Evolutionary conservation across 208 protist species (phyloP).

Genomic region (Crithidia sp.): DNA sequence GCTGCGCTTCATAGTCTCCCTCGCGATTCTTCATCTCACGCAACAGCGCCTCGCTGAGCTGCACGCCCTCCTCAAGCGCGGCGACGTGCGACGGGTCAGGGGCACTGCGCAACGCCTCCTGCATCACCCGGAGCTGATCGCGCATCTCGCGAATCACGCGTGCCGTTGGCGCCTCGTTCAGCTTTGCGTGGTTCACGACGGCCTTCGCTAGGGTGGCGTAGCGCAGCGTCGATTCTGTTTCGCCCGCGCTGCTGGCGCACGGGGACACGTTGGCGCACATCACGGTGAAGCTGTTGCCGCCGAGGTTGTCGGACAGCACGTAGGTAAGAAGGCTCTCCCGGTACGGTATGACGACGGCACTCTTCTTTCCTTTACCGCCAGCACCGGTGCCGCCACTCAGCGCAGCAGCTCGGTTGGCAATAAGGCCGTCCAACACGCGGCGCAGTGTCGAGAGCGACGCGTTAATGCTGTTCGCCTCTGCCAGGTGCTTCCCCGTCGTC

Average conservation of each 20-base stretch:
- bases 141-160: slow-evolving; percentile 86
- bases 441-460: slow-evolving; percentile 74
- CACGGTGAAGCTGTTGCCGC: slow-evolving; percentile 78
- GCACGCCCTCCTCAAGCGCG: slow-evolving; percentile 29
- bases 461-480: slow-evolving; percentile 82
- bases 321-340: slow-evolving; percentile 93
- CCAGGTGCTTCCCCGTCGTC: slow-evolving; percentile 49
- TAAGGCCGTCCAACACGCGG: slow-evolving; percentile 74
- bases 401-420: slow-evolving; percentile 23
- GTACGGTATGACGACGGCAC: slow-evolving; percentile 58
- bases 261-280: slow-evolving; percentile 91
- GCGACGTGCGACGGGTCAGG: slow-evolving; percentile 31
- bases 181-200: slow-evolving; percentile 82
- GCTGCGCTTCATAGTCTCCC: slow-evolving; percentile 12
- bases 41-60: slow-evolving; percentile 26
- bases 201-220: slow-evolving; percentile 80
- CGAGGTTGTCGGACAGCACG: slow-evolving; percentile 84
- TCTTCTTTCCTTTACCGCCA: slow-evolving; percentile 14
- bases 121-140: slow-evolving; percentile 51
- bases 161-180: slow-evolving; percentile 88
- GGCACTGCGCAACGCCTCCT: slow-evolving; percentile 42
- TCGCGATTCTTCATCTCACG: slow-evolving; percentile 31
- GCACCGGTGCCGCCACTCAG: slow-evolving; percentile 3
- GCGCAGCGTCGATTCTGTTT: slow-evolving; percentile 87
- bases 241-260: slow-evolving; percentile 44